Evolutionary conservation across 139 green algal species (phyloP), one percentile per base, ranked within the genome.

Genomic region (Closterium sp.): DNA sequence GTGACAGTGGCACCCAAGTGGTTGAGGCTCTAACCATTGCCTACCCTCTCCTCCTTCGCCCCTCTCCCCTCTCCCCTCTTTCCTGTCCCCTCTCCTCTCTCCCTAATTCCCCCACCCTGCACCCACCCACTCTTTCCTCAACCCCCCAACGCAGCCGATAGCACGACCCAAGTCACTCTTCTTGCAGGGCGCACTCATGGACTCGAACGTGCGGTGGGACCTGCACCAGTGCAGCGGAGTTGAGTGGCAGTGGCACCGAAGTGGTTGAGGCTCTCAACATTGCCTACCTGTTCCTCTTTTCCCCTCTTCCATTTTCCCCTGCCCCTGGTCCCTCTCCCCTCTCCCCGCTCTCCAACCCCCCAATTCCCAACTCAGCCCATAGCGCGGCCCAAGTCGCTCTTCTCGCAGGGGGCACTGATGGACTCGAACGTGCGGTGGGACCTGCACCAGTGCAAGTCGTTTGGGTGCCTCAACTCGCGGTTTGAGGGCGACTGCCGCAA

Each of bases 361-460:
- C 50, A 24, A 24, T 3, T 24, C 17, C 50, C 50, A 21, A 24
- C 22, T 2, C 85, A 88, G 85, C 29, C 30, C 29, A 31, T 88
- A 31, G 29, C 85, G 29, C 30, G 29, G 29, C 85, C 85, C 29
- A 88, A 62, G 87, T 89, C 87, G 31, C 87, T 89, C 17, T 62
- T 89, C 30, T 29, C 22, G 31, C 87, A 89, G 87, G 28, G 24
- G 17, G 87, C 87, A 28, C 87, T 89, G 28, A 62, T 45, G 31
- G 87, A 89, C 87, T n/a, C 22, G 31, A 89, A 89, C 87, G 87
- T 89, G 87, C 31, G 32, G 31, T 89, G 87, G 87, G 30, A 34
- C 28, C 87, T 62, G n/a, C 87, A 89, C 32, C 24, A n/a, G 87
- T 89, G 87, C 87, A 89, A 89, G 87, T 73, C 31, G 24, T 89